A percentile compares a stretch with the other conserved stretches of the same genome.
Evolutionary conservation across 345 rosid species (phyloP).

Genomic region (Brassica rapa): DNA sequence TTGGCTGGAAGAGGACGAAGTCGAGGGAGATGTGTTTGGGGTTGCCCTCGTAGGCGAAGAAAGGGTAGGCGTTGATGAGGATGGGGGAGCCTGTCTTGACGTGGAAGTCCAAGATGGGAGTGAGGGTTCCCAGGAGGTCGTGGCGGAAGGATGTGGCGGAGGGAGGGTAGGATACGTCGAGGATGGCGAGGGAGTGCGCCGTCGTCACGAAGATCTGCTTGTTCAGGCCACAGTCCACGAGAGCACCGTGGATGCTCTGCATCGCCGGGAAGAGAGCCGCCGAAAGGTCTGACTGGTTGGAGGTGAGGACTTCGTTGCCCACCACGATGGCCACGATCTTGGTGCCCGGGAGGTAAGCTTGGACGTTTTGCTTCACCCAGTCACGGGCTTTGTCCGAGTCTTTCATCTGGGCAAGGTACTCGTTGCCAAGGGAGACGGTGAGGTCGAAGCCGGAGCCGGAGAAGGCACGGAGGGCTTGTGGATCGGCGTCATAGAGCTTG

Average conservation of each 20-base stretch:
- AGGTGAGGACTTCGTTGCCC: constrained; percentile 86
- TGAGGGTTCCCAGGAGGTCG: constrained; percentile 61
- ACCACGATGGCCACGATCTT: constrained; percentile 80
- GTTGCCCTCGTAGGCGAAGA: constrained; percentile 81
- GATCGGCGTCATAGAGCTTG: constrained; percentile 93
- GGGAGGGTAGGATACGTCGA: constrained; percentile 83
- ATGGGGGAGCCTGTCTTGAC: constrained; percentile 70
- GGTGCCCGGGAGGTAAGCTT: constrained; percentile 73
- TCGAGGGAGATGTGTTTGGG: constrained; percentile 76
- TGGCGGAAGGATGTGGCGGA: constrained; percentile 77
- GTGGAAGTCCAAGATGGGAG: constrained; percentile 70
- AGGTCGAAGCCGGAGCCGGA: constrained; percentile 79
- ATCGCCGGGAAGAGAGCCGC: constrained; percentile 75
- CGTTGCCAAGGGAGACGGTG: constrained; percentile 76
- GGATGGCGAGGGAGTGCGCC: constrained; percentile 73
- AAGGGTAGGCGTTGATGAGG: constrained; percentile 92
- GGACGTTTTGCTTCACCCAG: constrained; percentile 83
- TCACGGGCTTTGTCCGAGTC: constrained; percentile 60
- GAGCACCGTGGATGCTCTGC: constrained; percentile 71
- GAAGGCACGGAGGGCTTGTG: constrained; percentile 76
- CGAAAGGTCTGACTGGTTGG: constrained; percentile 64
- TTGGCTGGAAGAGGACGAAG: constrained; percentile 81
- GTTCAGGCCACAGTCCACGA: constrained; percentile 62
- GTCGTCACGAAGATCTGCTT: constrained; percentile 83
- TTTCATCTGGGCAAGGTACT: constrained; percentile 56